Base-by-base conservation (phyloP, 2,329 filamentous ascomycete genomes). In the Diaporthe humulicola region DNA sequence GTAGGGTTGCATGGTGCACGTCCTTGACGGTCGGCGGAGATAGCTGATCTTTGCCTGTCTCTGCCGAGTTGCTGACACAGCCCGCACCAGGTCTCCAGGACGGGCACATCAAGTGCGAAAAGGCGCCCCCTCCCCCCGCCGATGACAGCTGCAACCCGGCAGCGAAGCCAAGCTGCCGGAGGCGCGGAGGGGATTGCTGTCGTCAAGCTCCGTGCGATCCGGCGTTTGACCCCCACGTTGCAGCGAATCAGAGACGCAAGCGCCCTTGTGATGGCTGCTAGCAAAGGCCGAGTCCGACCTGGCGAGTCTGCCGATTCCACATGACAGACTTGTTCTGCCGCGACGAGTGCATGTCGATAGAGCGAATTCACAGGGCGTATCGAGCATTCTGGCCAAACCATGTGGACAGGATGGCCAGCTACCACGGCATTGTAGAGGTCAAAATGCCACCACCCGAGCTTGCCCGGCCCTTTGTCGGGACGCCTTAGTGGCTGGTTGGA, bases 131-230 rank as follows among this genome's bases (percentile, higher is more conserved):
- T 48, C 28, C 30, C 48, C 12, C 10, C 15, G n/a, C 38, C 10
- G 67, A 30, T 58, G 56, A 36, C 56, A 71, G 54, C 54, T 56
- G 40, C 36, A 45, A 28, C 38, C 33, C 30, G 54, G 54, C 54
- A 61, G 30, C 30, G 30, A n/a, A 28, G 56, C 52, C 56, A 38
- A 60, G 33, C 52, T 38, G 33, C 25, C 56, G n/a, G 57, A 38
- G 56, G 64, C n/a, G 48, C 64, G 64, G 64, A 38, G n/a, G 38
- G 42, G 30, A 5, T 15, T 38, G 40, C 12, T 28, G 42, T 61
- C 14, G 70, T 71, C 70, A 40, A 71, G 70, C 70, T 30, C 70
- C 56, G 70, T 60, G 42, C 42, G 50, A 42, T 61, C 70, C 70
- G 70, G 70, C 45, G 2, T 61, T 71, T 71, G 70, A 50, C 30